Evolutionary conservation across 306 rosid species (phyloP).

Genomic region (Echinosophora koreensis): DNA sequence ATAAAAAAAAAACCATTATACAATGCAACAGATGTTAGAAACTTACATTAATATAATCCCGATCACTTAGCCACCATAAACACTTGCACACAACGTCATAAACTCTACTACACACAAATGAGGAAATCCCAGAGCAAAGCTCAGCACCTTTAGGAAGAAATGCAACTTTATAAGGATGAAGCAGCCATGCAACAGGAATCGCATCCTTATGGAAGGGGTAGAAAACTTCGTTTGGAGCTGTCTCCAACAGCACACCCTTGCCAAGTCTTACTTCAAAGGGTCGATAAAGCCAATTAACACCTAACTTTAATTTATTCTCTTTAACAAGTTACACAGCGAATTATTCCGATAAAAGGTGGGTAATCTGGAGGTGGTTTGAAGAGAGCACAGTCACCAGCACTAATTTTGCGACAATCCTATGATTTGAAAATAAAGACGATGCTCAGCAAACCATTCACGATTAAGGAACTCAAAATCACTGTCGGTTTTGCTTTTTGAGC

Average conservation of each 20-base stretch:
- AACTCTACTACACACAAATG: conserved; percentile 88
- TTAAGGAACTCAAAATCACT: conserved; percentile 1
- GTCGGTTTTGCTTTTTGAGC: neutral
- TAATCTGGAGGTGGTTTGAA: conserved; percentile 74
- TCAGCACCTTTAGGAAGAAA: conserved; percentile 82
- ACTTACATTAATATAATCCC: conserved; percentile 83
- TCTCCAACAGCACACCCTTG: conserved; percentile 71
- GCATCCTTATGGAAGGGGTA: conserved; percentile 92
- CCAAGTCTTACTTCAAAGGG: conserved; percentile 74
- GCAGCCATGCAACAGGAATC: conserved; percentile 78
- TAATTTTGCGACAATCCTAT: conserved; percentile 76
- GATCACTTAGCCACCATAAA: conserved; percentile 90
- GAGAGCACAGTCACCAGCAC: conserved; percentile 86
- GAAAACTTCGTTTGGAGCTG: conserved; percentile 84
- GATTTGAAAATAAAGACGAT: neutral
- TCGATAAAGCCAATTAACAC: conserved; percentile 89
- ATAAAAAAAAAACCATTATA: neutral
- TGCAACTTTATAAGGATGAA: conserved; percentile 94
- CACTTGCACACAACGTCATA: conserved; percentile 81
- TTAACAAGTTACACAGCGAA: conserved; percentile 61
- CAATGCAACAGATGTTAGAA: conserved; percentile 2
- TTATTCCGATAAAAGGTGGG: conserved; percentile 83
- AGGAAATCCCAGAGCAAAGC: conserved; percentile 77
- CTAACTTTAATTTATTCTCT: conserved; percentile 62
- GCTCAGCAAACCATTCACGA: neutral